Percentiles rank a stretch among this genome's conserved stretches.
phyloP scores from a whole-genome alignment of 2,329 filamentous ascomycete species.

The Cercospora beticola region DNA sequence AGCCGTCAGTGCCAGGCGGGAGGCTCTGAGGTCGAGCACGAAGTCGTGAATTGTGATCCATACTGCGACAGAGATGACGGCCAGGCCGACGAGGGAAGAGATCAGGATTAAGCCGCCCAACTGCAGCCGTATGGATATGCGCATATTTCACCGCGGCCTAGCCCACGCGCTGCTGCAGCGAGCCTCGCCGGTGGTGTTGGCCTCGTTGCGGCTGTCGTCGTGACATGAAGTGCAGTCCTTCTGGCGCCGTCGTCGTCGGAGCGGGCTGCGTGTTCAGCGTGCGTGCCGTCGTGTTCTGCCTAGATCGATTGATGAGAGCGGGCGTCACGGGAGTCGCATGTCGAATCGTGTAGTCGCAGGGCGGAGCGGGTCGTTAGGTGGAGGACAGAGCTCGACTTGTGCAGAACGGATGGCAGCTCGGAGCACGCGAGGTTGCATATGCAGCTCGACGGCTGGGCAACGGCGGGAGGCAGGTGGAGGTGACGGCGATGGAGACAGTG shows the following conservation, averaged over 20 bases:
- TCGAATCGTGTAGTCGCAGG: neutral
- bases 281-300: neutral
- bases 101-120: conserved; percentile 75
- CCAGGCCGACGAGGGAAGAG: conserved; percentile 70
- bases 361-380: neutral
- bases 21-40: conserved; percentile 55
- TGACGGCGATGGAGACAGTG: neutral
- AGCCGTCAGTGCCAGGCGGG: conserved; percentile 71
- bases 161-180: neutral
- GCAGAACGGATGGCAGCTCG: neutral
- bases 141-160: conserved; percentile 55
- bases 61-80: conserved; percentile 76
- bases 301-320: neutral
- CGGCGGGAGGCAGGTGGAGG: neutral
- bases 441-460: neutral
- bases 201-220: neutral
- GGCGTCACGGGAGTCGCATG: neutral
- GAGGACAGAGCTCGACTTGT: neutral
- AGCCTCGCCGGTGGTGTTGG: conserved; percentile 6
- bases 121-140: conserved; percentile 85
- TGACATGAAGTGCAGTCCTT: conserved; percentile 11
- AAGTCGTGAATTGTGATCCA: conserved; percentile 62
- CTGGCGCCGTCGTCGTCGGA: neutral
- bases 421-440: neutral
- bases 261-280: neutral